Evolutionary conservation across 495 filamentous ascomycete species (phyloP), one percentile per base, ranked within the genome.

Genomic region (Usnea hakonensis): DNA sequence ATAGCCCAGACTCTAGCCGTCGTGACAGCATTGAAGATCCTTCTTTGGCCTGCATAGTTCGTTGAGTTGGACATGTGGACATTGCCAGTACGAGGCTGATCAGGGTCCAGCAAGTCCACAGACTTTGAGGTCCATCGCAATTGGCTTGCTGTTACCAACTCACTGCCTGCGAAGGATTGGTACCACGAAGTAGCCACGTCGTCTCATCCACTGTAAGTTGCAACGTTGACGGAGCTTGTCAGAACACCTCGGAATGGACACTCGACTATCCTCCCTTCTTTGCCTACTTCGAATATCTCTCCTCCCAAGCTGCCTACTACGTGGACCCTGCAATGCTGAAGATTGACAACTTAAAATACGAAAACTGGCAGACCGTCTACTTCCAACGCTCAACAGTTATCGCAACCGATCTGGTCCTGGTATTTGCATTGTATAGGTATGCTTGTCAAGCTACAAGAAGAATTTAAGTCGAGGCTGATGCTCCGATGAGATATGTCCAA

Each of bases 241-340:
- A 88, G 84, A 88, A 90, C 79, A 95, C 91, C 3, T 97, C 94
- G 13, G 88, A 96, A 88, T 98, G 94, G 94, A 97, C 94, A 0
- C 88, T 98, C 65, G 94, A 98, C 74, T 98, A 98, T 72, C 94
- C 94, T 1, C 94, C 94, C 14, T 96, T 96, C 77, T 98, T 98
- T 68, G 94, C 94, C 54, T 90, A 85, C 66, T 97, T 97, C 75
- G 94, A 97, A 81, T 98, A 90, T 90, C 69, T 87, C 55, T 81
- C 97, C 59, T 94, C 94, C 19, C 90, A 93, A 66, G 77, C 82
- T 57, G 94, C 94, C 14, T 78, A 78, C 60, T 84, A 86, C 70
- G 81, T 81, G 50, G 91, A 97, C 69, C 87, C 90, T 28, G 83
- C 76, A 16, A 92, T 97, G 88, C 78, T 98, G 61, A 77, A 86